phyloP scores from a whole-genome alignment of 169 alveolate genomes.

The Babesia divergens region DNA sequence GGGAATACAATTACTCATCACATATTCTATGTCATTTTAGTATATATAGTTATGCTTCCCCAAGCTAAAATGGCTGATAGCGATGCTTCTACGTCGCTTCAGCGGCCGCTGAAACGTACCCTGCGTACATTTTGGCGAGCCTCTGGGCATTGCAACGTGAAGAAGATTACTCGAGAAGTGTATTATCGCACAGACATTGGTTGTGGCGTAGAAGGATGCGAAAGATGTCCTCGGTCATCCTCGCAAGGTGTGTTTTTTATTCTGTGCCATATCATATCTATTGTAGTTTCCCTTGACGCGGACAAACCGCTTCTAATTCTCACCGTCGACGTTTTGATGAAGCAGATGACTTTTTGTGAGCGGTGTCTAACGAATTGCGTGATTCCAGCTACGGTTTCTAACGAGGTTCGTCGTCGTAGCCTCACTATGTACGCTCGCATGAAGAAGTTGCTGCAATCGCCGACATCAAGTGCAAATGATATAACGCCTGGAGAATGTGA shows the following conservation, averaged over 20 bases:
- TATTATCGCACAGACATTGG: constrained; percentile 51
- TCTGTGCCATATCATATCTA: not conserved
- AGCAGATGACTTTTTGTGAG: constrained; percentile 46
- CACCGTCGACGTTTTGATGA: constrained; percentile 47
- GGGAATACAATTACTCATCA: no score
- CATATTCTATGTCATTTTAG: no score
- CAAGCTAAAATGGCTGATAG: not conserved
- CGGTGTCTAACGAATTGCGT: constrained; percentile 51
- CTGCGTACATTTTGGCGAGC: constrained; percentile 54
- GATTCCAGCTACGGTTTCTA: constrained; percentile 55
- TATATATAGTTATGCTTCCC: no score
- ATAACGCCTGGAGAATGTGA: not conserved
- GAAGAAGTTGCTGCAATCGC: constrained; percentile 23
- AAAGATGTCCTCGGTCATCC: constrained; percentile 1
- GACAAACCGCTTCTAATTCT: constrained; percentile 29
- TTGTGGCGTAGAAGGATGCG: constrained; percentile 52
- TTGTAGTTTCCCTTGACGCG: constrained; percentile 1
- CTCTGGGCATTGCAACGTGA: constrained; percentile 45
- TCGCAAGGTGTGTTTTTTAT: not conserved
- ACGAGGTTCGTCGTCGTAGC: constrained; percentile 56
- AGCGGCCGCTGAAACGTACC: constrained; percentile 21
- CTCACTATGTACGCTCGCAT: constrained; percentile 38
- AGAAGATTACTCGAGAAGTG: constrained; percentile 47
- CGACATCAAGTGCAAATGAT: not conserved
- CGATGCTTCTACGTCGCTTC: not conserved